Base-by-base conservation (phyloP, 2,329 filamentous ascomycete species). In the Exserohilum rostratum region DNA sequence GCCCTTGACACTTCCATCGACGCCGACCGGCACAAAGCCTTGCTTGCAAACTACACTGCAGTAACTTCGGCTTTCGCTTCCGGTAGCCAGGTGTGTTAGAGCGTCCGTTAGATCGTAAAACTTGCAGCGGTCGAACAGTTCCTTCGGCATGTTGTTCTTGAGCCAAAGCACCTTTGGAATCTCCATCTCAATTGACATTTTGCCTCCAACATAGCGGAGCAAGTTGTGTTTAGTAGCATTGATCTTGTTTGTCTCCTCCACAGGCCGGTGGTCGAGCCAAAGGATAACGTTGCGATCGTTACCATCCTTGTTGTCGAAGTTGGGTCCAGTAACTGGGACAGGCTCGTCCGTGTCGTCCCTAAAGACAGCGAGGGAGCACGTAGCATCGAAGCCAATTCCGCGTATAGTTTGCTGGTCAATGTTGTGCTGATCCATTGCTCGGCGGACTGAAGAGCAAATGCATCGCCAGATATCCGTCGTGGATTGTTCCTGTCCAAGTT, bases 131-230 rank as follows among this genome's bases (percentile, higher is more conserved):
- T 88, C 87, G 69, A 98, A 99, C 13, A 95, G 82, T 68, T 96
- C 90, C 50, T 89, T 83, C 2, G 95, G 90, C 95, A 99, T 98
- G 78, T 98, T 86, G 77, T 96, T 96, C 84, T 98, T 98, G 72
- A 99, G 83, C 95, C 95, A 99, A 53, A 98, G 83, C 1, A 97
- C 91, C 79, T 99, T 99, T 61, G 95, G 95, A 51, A 99, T 96
- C 76, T 99, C 95, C 95, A 99, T 99, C 81, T 99, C 95, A 62
- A 97, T 93, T 74, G 91, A 96, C 95, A 99, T 99, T 74, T 90
- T 93, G 60, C 95, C 95, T 65, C 95, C 95, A 15, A 99, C 95
- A 72, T 99, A 99, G 70, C 92, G 90, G 55, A 99, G 85, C 49
- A 99, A 82, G 76, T 96, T 95, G 81, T 99, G 95, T 48, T 88